Base-by-base conservation (phyloP, 768 basidiomycete species). In the Podaxis carcinomalis region DNA sequence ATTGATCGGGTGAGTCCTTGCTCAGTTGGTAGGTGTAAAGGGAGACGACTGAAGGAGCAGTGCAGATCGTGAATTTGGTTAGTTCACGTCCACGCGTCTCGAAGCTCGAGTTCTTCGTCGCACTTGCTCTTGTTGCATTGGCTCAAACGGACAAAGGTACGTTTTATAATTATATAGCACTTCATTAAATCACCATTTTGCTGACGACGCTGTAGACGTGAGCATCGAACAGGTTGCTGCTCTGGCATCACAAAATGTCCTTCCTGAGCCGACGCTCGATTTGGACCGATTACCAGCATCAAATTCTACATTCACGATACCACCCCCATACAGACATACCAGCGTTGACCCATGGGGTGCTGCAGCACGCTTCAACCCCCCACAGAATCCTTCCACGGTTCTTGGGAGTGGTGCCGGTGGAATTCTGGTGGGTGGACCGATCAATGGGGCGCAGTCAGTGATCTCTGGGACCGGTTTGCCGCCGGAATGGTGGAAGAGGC, bases 21-120 rank as follows among this genome's bases (percentile, higher is more conserved):
- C 10, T 51, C 2, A 14, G 5, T 47, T 46, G 47, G 53, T 53
- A 16, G 7, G 11, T 9, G 14, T 50, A 11, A 32, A 35, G 11
- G 19, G 11, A n/a, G 14, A 35, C 14, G 4, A n/a, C 21, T 63
- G 23, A 50, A 37, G 4, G 42, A n/a, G 49, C n/a, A 19, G 1
- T 51, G 6, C 65, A 95, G 93, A 95, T 98, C 67, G 89, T 97
- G 59, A 93, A 90, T 72, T 79, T 95, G 21, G 93, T 94, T 56
- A 92, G 90, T 73, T 87, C 88, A 36, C 82, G 83, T 61, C 81
- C 90, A 47, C 81, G 88, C 54, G 89, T 98, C 39, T 92, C 92
- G 6, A 92, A 86, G 65, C 84, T 89, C 59, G 95, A 98, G 69
- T 95, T 96, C 77, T 95, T 91, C 70, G 91, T 95, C 10, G 92